phyloP scores from a whole-genome alignment of 306 rosid genomes.

The Cicer arietinum region DNA sequence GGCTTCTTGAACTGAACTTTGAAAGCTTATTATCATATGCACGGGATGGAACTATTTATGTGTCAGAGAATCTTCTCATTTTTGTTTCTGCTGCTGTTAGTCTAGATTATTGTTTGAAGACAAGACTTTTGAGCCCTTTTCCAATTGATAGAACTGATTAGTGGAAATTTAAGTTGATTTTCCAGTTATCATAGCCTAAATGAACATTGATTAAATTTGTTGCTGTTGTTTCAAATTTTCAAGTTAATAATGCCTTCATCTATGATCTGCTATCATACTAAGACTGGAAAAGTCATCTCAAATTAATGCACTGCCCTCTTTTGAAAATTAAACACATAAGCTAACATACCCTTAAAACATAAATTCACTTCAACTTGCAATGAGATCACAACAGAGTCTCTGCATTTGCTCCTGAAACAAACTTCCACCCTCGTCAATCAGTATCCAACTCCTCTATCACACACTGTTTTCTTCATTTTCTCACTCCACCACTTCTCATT shows the following conservation, averaged over 20 bases:
- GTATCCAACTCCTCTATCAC: too few relatives aligned
- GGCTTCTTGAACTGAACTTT: slow-evolving; percentile 55
- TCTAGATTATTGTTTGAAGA: slow-evolving; percentile 67
- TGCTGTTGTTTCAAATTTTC: neutral
- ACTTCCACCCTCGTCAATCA: too few relatives aligned
- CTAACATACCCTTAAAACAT: too few relatives aligned
- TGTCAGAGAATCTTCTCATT: slow-evolving; percentile 66
- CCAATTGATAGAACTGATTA: slow-evolving; percentile 23
- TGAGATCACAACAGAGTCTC: too few relatives aligned
- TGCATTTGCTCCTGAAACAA: too few relatives aligned
- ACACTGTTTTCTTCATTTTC: too few relatives aligned
- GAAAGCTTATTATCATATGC: slow-evolving; percentile 72
- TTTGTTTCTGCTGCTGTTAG: slow-evolving; percentile 76
- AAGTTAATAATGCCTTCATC: slow-evolving; percentile 15
- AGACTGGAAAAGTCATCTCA: too few relatives aligned
- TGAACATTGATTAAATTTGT: neutral
- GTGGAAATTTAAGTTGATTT: neutral
- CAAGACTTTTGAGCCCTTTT: slow-evolving; percentile 28
- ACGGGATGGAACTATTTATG: slow-evolving; percentile 62
- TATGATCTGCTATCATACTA: too few relatives aligned
- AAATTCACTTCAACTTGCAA: too few relatives aligned
- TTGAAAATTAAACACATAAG: too few relatives aligned
- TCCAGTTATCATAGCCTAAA: neutral
- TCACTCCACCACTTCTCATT: too few relatives aligned
- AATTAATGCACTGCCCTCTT: too few relatives aligned